A percentile compares a stretch with the other conserved stretches of the same genome.
Evolutionary conservation across 768 basidiomycete species (phyloP).

Genomic region (Amanita phalloides): DNA sequence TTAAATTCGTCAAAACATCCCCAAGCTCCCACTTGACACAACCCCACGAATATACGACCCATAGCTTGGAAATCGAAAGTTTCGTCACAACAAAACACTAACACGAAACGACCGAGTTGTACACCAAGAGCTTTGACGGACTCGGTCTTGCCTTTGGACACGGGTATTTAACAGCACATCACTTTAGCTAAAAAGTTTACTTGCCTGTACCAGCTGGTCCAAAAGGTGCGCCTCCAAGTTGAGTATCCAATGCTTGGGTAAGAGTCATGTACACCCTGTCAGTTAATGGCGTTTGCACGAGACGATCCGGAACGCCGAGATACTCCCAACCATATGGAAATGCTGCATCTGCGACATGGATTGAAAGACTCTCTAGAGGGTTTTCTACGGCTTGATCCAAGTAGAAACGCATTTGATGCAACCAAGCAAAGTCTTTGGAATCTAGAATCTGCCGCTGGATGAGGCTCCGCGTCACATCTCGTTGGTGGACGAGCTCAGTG

Average conservation of each 20-base stretch:
- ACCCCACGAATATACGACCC: conserved; percentile 97
- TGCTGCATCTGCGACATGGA: conserved; percentile 80
- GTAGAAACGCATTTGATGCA: conserved; percentile 99
- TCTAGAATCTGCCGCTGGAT: conserved; percentile 55
- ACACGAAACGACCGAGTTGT: conserved; percentile 95
- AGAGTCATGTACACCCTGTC: conserved; percentile 95
- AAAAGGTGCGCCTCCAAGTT: conserved; percentile 95
- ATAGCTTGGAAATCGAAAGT: conserved; percentile 99
- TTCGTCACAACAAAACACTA: conserved; percentile 99
- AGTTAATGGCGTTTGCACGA: conserved; percentile 96
- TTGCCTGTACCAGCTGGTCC: conserved; percentile 95
- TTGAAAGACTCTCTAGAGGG: conserved; percentile 69
- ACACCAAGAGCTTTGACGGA: conserved; percentile 98
- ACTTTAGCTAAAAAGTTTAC: conserved; percentile 6
- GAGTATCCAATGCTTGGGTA: conserved; percentile 90
- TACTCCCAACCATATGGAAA: conserved; percentile 99
- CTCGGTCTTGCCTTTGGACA: conserved; percentile 80
- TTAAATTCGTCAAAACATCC: conserved; percentile 99
- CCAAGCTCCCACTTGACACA: conserved; percentile 99
- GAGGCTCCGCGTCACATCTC: conserved; percentile 84
- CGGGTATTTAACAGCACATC: not conserved
- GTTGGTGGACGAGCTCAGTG: conserved; percentile 96
- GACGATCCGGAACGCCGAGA: conserved; percentile 89
- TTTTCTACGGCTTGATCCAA: conserved; percentile 61
- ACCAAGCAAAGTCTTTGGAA: conserved; percentile 76